Base-by-base conservation (phyloP, 2,329 filamentous ascomycete genomes). In the Hysterium pulicare region DNA sequence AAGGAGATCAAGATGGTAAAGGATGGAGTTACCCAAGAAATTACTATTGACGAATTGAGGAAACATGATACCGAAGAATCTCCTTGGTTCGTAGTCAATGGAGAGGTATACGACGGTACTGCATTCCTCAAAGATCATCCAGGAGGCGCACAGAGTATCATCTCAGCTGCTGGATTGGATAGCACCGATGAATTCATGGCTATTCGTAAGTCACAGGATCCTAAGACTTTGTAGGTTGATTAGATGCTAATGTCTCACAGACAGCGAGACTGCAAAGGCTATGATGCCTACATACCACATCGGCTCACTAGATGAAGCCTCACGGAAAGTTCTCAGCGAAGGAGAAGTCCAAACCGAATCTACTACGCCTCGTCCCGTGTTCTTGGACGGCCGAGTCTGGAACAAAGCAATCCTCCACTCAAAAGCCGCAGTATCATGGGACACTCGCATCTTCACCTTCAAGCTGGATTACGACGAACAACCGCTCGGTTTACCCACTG, bases 261-360 rank as follows among this genome's bases (percentile, higher is more conserved):
- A 95, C 64, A 90, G 86, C 62, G 90, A 95, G 70, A 95, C 87
- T 13, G 90, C 90, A 24, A 95, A 94, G 69, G 78, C 76, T 15
- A 95, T 95, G 89, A 90, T 96, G 84, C 77, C 79, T 9, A 68
- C 77, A 33, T 94, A 95, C 59, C 90, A 96, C 64, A 82, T 96
- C 50, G 90, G 90, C 38, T 82, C 81, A 0, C 76, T 95, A 10
- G 80, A 87, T 53, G 71, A 81, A 50, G 71, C 72, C 16, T 79
- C 83, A 1, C 72, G 74, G 5, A 70, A 73, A 30, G 60, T 72
- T 0, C 74, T 93, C 2, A 70, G 74, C 11, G 66, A 71, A 41
- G 69, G 69, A 20, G 62, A 70, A 11, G 66, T 67, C 1, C 62
- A 72, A 43, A 60, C 63, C 1, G 64, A 66, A n/a, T 67, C 68